These are phyloP conservation scores for Lolium rigidum DNA, from an alignment of 176 grass and related monocot genomes.

Conservation along the genomic window DNA sequence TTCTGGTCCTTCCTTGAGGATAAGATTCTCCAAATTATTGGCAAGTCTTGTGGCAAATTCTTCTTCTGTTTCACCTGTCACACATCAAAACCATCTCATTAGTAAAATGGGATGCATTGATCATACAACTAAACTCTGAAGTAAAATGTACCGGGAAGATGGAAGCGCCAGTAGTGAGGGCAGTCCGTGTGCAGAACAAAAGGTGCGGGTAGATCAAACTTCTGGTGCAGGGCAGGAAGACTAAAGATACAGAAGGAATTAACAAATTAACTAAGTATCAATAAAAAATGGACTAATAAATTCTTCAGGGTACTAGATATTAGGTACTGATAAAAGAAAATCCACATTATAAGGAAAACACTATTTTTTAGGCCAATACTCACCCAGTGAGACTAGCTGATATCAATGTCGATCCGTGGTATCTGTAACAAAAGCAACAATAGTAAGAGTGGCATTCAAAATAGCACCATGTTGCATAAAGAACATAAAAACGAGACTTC, in stretches of 20 bases:
- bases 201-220: constrained; percentile 95
- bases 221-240: constrained; percentile 93
- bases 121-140: constrained; percentile 19
- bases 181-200: constrained; percentile 98
- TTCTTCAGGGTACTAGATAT: neutral
- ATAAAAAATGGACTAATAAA: neutral
- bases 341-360: constrained; percentile 26
- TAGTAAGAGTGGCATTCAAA: constrained; percentile 25
- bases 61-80: constrained; percentile 88
- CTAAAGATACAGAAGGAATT: constrained; percentile 55
- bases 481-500: constrained; percentile 3
- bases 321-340: constrained; percentile 23
- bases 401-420: constrained; percentile 96
- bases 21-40: constrained; percentile 95
- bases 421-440: constrained; percentile 62
- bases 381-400: constrained; percentile 91
- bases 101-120: neutral
- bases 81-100: constrained; percentile 26
- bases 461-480: neutral
- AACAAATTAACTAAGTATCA: neutral
- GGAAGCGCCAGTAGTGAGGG: constrained; percentile 92
- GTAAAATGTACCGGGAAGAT: constrained; percentile 78
- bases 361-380: constrained; percentile 18
- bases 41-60: constrained; percentile 90
- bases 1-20: constrained; percentile 97